Percentiles rank a stretch among this genome's conserved stretches.
phyloP scores from a whole-genome alignment of 192 early-diverging fungal genomes.

The Martensiomyces pterosporus region DNA sequence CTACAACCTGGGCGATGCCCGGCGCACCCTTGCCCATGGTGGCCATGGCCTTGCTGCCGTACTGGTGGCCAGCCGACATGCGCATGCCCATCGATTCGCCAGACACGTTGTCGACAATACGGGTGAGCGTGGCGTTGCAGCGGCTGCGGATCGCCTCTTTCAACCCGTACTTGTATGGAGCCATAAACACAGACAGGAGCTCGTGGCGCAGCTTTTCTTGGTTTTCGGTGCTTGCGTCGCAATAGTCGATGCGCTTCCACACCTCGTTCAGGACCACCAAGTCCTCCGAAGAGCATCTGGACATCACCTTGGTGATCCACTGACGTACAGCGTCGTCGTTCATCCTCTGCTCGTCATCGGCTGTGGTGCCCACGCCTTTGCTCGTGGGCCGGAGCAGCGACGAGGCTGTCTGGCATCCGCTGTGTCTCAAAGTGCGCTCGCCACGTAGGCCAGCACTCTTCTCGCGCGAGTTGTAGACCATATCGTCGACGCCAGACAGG shows the following conservation, averaged over 20 bases:
- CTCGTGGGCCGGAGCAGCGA: not conserved
- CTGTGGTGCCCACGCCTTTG: slow-evolving; percentile 10
- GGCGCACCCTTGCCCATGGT: slow-evolving; percentile 8
- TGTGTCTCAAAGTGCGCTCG: not conserved
- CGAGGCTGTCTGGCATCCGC: not conserved
- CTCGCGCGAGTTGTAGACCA: not conserved
- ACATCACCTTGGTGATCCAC: slow-evolving; percentile 26
- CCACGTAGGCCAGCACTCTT: too few species aligned
- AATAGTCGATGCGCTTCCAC: slow-evolving; percentile 48
- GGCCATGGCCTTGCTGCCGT: slow-evolving; percentile 1
- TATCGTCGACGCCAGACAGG: slow-evolving; percentile 30
- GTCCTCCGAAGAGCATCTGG: slow-evolving; percentile 40
- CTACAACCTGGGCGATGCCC: slow-evolving; percentile 24
- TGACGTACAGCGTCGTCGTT: slow-evolving; percentile 21
- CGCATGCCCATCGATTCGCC: slow-evolving; percentile 24
- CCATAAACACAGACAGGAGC: slow-evolving; percentile 34
- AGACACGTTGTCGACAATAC: slow-evolving; percentile 46
- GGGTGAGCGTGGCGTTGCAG: slow-evolving; percentile 36
- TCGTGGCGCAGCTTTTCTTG: slow-evolving; percentile 35
- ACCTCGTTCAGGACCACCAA: slow-evolving; percentile 41
- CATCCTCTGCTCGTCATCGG: slow-evolving; percentile 12
- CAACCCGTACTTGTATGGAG: slow-evolving; percentile 36
- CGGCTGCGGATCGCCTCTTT: slow-evolving; percentile 42
- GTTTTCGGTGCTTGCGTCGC: slow-evolving; percentile 19
- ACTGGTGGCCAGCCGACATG: slow-evolving; percentile 2